Conservation (phyloP, 352 stramenopile species). For the Pythium angustatum region DNA sequence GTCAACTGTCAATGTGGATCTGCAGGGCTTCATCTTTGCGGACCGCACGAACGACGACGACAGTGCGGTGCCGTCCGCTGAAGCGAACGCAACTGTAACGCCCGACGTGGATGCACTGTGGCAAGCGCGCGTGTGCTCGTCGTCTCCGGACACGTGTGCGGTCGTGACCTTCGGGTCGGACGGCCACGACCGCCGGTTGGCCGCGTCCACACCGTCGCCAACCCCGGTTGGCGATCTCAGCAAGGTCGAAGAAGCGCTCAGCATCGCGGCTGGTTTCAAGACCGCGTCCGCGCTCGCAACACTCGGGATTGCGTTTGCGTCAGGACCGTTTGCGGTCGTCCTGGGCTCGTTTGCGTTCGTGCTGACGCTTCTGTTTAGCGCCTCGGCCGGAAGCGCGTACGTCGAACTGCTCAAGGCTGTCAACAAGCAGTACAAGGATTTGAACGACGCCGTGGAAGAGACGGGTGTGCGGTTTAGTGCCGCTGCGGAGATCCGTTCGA, state of each 20-base stretch:
- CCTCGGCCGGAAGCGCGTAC: not conserved
- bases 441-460: slow-evolving; percentile 2
- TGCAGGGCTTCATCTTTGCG: too few species aligned
- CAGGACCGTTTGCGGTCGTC: not conserved
- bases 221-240: too few species aligned
- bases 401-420: slow-evolving; percentile 4
- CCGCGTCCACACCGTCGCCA: too few species aligned
- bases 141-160: not conserved
- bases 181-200: too few species aligned
- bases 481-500: not conserved
- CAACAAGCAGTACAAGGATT: slow-evolving; percentile 5
- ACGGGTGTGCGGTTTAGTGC: not conserved
- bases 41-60: too few species aligned
- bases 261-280: not conserved
- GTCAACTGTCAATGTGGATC: too few species aligned
- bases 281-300: not conserved
- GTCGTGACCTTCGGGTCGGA: too few species aligned
- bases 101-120: too few species aligned
- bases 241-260: not conserved
- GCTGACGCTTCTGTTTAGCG: not conserved
- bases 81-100: too few species aligned
- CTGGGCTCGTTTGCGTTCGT: not conserved
- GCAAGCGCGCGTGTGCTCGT: slow-evolving; percentile 7
- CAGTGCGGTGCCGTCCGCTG: too few species aligned
- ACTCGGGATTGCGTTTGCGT: not conserved